Percentiles rank a stretch among this genome's conserved stretches.
phyloP scores from a whole-genome alignment of 257 asterid species.

The Verbena officinalis region DNA sequence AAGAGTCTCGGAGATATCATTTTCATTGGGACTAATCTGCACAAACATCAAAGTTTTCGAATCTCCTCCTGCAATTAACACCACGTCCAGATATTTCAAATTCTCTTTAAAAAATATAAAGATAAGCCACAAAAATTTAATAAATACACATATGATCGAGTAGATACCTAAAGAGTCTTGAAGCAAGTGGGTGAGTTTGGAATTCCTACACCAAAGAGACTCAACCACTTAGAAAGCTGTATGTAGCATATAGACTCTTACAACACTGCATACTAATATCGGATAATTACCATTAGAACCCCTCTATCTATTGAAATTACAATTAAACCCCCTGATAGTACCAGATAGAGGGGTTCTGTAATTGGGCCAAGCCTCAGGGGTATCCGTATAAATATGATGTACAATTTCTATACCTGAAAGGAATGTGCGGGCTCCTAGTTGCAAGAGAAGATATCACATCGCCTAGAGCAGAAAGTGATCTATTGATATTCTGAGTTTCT shows the following conservation, averaged over 20 bases:
- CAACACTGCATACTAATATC: neutral
- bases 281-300: no score
- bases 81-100: neutral
- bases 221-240: conserved; percentile 23
- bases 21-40: conserved; percentile 94
- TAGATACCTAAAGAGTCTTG: conserved; percentile 91
- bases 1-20: conserved; percentile 80
- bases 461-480: conserved; percentile 96
- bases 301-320: no score
- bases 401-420: conserved; percentile 66
- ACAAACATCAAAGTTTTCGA: conserved; percentile 96
- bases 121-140: neutral
- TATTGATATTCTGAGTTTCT: conserved; percentile 92
- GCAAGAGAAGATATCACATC: conserved; percentile 97
- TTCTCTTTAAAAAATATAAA: neutral
- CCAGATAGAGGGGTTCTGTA: no score
- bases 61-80: conserved; percentile 72
- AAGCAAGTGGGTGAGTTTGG: conserved; percentile 97
- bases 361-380: no score
- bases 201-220: conserved; percentile 61
- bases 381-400: no score
- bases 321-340: no score
- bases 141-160: neutral
- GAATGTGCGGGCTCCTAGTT: conserved; percentile 82
- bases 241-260: neutral